Base-by-base conservation (phyloP, 176 grass and related monocot species). In the Oryza meyeriana region DNA sequence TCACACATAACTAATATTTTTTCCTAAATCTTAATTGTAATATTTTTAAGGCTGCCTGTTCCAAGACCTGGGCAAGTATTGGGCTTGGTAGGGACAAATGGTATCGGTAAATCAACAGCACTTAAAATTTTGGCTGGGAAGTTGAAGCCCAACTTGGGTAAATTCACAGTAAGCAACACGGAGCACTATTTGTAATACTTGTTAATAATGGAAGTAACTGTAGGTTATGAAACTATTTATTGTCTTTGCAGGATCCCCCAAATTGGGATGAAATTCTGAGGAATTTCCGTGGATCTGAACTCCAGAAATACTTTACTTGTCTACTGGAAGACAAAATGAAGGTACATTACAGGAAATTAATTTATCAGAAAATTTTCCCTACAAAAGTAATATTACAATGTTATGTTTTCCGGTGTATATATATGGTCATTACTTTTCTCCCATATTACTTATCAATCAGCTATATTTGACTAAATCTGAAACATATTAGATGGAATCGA, bases 41-140 rank as follows among this genome's bases (percentile, higher is more conserved):
- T 40, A 79, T 74, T 69, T 83, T 30, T 38, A 93, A 97, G 88
- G 75, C 71, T 97, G 68, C 91, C 91, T 35, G 88, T 97, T 87
- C 94, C 94, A 80, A 93, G 81, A 77, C 88, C 91, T 83, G 94
- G 94, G n/a, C 81, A 93, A 86, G 86, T 93, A 61, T 64, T 97
- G n/a, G 94, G 91, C 25, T 80, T 97, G 42, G 88, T 93, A 63
- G 94, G 88, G 38, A 93, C 88, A 66, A 97, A 97, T 75, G 91
- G 91, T 86, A 93, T 97, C 40, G 94, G 94, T 2, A 97, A 97
- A 69, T 97, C 94, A 47, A 97, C 91, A 71, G 88, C 91, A 50
- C 91, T 97, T 59, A 87, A 91, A 71, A 87, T 97, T 69, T 61
- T 97, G 72, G 84, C 94, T 27, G 91, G 88, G 66, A 87, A 81